phyloP scores from a whole-genome alignment of 2,329 filamentous ascomycete genomes.

The Cercospora canescens region DNA sequence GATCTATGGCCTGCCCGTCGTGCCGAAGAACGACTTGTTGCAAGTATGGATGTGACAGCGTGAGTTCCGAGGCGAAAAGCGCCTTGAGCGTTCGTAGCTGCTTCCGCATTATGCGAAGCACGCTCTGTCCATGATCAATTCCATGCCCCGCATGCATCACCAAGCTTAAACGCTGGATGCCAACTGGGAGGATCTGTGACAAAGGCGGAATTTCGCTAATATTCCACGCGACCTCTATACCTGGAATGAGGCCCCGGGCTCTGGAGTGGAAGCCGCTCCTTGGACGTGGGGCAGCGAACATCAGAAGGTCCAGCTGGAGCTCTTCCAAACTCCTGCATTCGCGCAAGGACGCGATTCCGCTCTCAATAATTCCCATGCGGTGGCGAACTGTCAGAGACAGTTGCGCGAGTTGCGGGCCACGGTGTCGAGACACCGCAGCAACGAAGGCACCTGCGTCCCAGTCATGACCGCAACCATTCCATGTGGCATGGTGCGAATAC shows the following conservation, averaged over 20 bases:
- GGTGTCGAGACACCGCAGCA: background rate
- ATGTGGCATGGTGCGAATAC: background rate
- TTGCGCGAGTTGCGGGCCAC: background rate
- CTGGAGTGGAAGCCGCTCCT: background rate
- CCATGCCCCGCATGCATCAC: background rate
- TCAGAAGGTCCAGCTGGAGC: background rate
- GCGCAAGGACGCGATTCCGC: background rate
- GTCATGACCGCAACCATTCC: background rate
- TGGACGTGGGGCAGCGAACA: background rate
- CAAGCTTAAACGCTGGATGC: background rate
- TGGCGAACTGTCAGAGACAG: background rate
- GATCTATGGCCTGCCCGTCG: background rate
- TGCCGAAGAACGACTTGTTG: background rate
- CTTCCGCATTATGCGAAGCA: background rate
- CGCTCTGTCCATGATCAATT: background rate
- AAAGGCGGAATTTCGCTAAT: background rate
- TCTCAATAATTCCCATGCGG: background rate
- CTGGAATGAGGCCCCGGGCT: background rate
- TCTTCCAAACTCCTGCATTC: background rate
- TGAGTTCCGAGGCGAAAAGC: background rate
- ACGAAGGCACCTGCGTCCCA: background rate
- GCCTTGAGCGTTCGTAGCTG: background rate
- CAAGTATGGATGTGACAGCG: background rate
- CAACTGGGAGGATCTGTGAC: background rate
- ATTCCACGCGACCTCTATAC: background rate